Base-by-base conservation (phyloP, 345 rosid genomes). In the Lepidium africanum region DNA sequence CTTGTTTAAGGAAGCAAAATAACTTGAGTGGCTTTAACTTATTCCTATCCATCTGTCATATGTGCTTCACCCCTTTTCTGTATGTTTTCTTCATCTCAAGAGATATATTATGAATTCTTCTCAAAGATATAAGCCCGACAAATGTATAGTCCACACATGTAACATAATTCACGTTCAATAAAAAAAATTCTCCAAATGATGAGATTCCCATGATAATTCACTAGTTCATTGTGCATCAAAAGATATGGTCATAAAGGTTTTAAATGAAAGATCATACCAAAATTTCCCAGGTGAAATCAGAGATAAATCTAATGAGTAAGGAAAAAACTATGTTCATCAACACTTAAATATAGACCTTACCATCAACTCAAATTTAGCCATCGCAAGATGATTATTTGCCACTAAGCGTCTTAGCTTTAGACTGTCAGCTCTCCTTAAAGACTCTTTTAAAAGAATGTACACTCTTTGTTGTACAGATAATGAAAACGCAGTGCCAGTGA, bases 301-400 rank as follows among this genome's bases (percentile, higher is more conserved):
- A 59, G 49, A 47, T 36, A 23, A 36, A 50, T 27, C 16, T 5
- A 72, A 42, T 9, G 27, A 17, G 41, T 10, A 21, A 10, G 52
- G 35, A 35, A n/a, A 64, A 45, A 38, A 54, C 61, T 63, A 71
- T 37, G 17, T 45, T 53, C 38, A 56, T 32, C 27, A 55, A 70
- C 46, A 68, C 10, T n/a, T 64, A 75, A 5, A 19, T 13, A 38
- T n/a, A 48, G 54, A 51, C 66, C 81, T 85, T 65, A 91, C 97
- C 87, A 82, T 81, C 75, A 94, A 80, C 72, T 89, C 86, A 81
- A 94, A 91, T 75, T 88, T 91, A 39, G 97, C 99, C 91, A 89
- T 84, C 9, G 96, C 90, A 68, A 94, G 96, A 84, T 91, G 96
- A 81, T 83, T 89, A 64, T 96, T 83, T 73, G 97, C 97, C 73